phyloP scores from a whole-genome alignment of 257 asterid species.

The Ajuga chamaepitys region DNA sequence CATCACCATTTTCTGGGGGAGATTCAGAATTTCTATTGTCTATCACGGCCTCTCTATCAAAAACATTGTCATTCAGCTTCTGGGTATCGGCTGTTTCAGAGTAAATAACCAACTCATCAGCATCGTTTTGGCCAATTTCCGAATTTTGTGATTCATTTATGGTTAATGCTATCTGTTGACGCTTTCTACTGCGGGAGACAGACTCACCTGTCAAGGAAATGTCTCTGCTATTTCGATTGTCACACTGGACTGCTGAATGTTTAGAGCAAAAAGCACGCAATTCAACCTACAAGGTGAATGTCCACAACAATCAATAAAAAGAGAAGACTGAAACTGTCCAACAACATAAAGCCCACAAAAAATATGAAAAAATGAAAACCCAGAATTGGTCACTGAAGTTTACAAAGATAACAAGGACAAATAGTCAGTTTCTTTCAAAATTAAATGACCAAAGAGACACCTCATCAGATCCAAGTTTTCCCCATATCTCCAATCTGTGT shows the following conservation, averaged over 20 bases:
- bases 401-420: background rate
- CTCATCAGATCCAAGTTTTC: conserved; percentile 88
- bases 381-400: background rate
- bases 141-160: conserved; percentile 20
- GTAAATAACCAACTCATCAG: conserved; percentile 19
- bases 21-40: conserved; percentile 32
- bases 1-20: conserved; percentile 34
- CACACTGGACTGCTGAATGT: conserved; percentile 67
- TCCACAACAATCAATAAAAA: conserved; percentile 10
- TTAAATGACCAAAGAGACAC: conserved; percentile 27
- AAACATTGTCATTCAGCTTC: conserved; percentile 32
- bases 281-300: conserved; percentile 54
- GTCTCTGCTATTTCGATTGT: conserved; percentile 34
- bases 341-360: background rate
- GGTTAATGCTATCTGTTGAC: conserved; percentile 10
- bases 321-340: background rate
- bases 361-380: background rate
- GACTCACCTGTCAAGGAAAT: conserved; percentile 38
- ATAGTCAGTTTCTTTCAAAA: background rate
- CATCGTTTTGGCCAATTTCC: conserved; percentile 25
- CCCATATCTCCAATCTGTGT: conserved; percentile 98
- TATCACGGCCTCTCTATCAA: conserved; percentile 29
- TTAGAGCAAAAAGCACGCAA: conserved; percentile 92
- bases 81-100: conserved; percentile 27
- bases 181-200: conserved; percentile 26